These are phyloP conservation scores for Boletus reticuloceps DNA, from an alignment of 768 basidiomycete genomes.

Conservation along the genomic window DNA sequence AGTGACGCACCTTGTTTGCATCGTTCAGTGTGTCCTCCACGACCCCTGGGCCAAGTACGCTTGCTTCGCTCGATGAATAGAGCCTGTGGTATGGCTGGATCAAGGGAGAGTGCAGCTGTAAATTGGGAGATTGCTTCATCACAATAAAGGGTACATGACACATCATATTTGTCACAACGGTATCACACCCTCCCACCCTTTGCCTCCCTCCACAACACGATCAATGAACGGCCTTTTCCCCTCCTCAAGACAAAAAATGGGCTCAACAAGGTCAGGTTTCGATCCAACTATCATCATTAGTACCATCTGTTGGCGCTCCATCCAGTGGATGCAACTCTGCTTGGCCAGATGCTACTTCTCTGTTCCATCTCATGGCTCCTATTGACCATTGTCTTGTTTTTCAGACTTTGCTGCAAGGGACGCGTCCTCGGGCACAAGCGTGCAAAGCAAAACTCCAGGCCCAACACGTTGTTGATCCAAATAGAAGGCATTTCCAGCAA, in stretches of 20 bases:
- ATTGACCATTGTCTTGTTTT: background rate
- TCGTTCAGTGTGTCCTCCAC: no score
- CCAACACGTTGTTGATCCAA: constrained; percentile 94
- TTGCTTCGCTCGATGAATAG: no score
- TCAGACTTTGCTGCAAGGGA: constrained; percentile 93
- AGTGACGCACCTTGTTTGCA: no score
- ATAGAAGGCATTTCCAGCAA: constrained; percentile 94
- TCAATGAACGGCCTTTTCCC: constrained; percentile 19
- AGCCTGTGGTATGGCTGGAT: no score
- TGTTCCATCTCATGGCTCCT: no score
- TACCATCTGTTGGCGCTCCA: background rate
- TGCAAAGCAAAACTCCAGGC: constrained; percentile 93
- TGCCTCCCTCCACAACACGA: constrained; percentile 18
- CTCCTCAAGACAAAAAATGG: constrained; percentile 56
- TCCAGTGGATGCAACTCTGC: constrained; percentile 16
- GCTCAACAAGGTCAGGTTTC: constrained; percentile 71
- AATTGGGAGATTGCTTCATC: no score
- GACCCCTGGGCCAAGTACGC: no score
- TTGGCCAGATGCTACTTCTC: constrained; percentile 9
- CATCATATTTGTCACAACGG: constrained; percentile 2
- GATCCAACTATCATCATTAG: background rate
- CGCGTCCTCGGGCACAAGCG: constrained; percentile 98
- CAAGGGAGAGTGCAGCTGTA: no score
- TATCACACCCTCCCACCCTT: constrained; percentile 21
- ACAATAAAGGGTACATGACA: background rate